Evolutionary conservation across 2,329 filamentous ascomycete species (phyloP).

Genomic region (Thielaviopsis euricoi): DNA sequence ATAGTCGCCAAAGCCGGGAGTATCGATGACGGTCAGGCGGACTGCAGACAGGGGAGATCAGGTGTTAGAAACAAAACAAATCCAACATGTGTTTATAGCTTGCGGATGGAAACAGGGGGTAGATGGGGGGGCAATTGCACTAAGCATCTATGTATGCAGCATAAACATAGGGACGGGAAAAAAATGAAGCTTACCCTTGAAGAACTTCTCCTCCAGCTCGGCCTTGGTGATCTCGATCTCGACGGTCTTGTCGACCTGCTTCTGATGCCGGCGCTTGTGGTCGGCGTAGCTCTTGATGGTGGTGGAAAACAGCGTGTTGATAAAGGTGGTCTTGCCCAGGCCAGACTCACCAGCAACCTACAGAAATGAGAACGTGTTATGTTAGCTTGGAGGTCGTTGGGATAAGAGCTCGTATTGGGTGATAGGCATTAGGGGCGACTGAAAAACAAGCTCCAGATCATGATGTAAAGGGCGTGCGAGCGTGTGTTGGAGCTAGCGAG

Average conservation of each 20-base stretch:
- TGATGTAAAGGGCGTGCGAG: too few species aligned
- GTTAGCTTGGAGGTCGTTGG: background rate
- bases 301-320: constrained; percentile 99
- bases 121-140: background rate
- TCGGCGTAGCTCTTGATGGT: constrained; percentile 99
- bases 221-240: constrained; percentile 99
- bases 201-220: constrained; percentile 99
- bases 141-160: too few species aligned
- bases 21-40: constrained; percentile 96
- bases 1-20: constrained; percentile 97
- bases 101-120: constrained; percentile 13
- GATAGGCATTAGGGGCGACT: background rate
- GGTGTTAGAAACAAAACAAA: constrained; percentile 3
- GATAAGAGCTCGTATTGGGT: background rate
- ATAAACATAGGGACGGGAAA: background rate
- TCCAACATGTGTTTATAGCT: background rate
- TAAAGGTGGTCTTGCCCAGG: constrained; percentile 98
- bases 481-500: too few species aligned
- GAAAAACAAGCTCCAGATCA: background rate
- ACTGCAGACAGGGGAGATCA: constrained; percentile 36
- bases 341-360: constrained; percentile 97
- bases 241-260: constrained; percentile 99
- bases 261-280: constrained; percentile 96
- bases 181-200: constrained; percentile 59
- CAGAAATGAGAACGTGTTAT: constrained; percentile 6